Conservation (phyloP, 352 stramenopile species). For the Phytopythium mirpurense region DNA sequence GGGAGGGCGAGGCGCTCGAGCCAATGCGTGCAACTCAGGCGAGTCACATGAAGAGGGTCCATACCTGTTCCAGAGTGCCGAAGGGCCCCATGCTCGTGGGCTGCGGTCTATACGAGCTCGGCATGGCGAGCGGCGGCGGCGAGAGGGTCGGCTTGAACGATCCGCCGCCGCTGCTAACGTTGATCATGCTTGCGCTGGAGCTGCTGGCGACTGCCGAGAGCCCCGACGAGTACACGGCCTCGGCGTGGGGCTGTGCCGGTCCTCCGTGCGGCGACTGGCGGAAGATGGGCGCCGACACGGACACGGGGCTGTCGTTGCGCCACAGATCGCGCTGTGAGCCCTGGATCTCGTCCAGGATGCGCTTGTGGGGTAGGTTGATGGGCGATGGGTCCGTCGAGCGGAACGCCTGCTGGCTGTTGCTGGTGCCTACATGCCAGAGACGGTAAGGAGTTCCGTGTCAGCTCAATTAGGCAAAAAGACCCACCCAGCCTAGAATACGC, state of each 20-base stretch:
- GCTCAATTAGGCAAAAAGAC: too few species aligned
- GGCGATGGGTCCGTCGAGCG: slow-evolving; percentile 25
- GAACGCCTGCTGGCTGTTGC: slow-evolving; percentile 21
- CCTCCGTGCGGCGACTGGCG: slow-evolving; percentile 13
- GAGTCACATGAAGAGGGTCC: slow-evolving; percentile 9
- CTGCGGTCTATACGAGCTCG: slow-evolving; percentile 35
- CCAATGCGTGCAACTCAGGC: background rate
- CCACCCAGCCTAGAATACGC: too few species aligned
- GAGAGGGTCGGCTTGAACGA: slow-evolving; percentile 34
- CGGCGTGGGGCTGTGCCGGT: slow-evolving; percentile 10
- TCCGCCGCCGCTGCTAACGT: slow-evolving; percentile 6
- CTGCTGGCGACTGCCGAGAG: slow-evolving; percentile 15
- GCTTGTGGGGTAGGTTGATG: slow-evolving; percentile 50
- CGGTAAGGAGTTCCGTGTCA: background rate
- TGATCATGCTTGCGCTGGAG: too few species aligned
- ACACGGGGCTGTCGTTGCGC: slow-evolving; percentile 63
- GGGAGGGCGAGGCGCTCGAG: background rate
- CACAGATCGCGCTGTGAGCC: slow-evolving; percentile 45
- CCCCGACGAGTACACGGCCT: slow-evolving; percentile 19
- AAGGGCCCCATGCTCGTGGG: slow-evolving; percentile 35
- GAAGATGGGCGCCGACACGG: slow-evolving; percentile 54
- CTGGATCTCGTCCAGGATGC: slow-evolving; percentile 47
- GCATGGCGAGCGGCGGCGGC: slow-evolving; percentile 5
- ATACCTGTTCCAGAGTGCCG: slow-evolving; percentile 62
- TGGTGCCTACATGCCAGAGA: too few species aligned